Percentiles rank a stretch among this genome's conserved stretches.
Evolutionary conservation across 1,284 basidiomycete genomes (phyloP).

Genomic region (Cronartium quercuum): DNA sequence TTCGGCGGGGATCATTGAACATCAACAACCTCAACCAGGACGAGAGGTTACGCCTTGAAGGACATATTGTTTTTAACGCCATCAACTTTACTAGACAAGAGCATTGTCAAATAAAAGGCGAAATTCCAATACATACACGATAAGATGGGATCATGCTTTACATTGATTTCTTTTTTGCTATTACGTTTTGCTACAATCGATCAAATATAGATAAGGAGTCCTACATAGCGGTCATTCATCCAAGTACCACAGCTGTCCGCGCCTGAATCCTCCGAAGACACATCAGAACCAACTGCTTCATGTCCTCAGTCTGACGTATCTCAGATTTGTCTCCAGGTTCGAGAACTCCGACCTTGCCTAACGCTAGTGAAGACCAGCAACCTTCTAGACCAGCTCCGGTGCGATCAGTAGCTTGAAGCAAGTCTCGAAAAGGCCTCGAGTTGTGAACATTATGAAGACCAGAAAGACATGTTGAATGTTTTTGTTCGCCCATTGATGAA

Average conservation of each 20-base stretch:
- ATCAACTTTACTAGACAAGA: too few relatives aligned
- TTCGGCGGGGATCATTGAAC: too few relatives aligned
- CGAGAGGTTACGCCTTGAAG: too few relatives aligned
- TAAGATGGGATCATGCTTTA: too few relatives aligned
- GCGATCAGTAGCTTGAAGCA: slow-evolving; percentile 9
- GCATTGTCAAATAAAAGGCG: too few relatives aligned
- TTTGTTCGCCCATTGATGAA: not conserved
- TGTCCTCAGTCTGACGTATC: not conserved
- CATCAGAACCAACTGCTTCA: not conserved
- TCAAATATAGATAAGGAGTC: too few relatives aligned
- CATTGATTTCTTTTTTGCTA: too few relatives aligned
- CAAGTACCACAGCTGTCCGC: not conserved
- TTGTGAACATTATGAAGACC: not conserved
- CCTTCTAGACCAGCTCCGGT: slow-evolving; percentile 6
- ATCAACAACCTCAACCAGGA: too few relatives aligned
- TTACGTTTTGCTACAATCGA: too few relatives aligned
- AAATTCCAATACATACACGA: too few relatives aligned
- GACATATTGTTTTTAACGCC: too few relatives aligned
- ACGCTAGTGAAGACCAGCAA: slow-evolving; percentile 12
- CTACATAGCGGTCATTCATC: not conserved
- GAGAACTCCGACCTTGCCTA: slow-evolving; percentile 11
- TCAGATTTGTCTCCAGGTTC: not conserved
- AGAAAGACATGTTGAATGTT: not conserved
- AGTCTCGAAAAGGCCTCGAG: slow-evolving; percentile 20
- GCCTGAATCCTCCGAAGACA: not conserved